phyloP scores from a whole-genome alignment of 352 stramenopile genomes.

The Phytophthora chlamydospora region DNA sequence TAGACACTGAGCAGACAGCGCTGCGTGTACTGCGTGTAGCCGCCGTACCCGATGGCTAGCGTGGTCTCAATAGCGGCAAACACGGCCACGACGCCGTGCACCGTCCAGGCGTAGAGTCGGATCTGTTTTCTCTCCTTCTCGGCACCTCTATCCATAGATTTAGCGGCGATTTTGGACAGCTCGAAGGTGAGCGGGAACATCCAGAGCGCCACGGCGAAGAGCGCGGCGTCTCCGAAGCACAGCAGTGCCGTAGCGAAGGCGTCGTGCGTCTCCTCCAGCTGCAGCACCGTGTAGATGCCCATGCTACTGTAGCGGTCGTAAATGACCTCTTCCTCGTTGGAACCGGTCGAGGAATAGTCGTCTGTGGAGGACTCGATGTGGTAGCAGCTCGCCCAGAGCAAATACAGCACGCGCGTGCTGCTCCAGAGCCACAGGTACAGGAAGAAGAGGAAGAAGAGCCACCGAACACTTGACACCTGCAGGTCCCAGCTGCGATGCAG shows the following conservation, averaged over 20 bases:
- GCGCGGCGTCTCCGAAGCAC: slow-evolving; percentile 44
- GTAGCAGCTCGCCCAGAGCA: slow-evolving; percentile 46
- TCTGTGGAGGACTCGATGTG: slow-evolving; percentile 27
- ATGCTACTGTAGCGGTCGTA: slow-evolving; percentile 50
- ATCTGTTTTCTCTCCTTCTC: slow-evolving; percentile 55
- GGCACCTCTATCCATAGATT: slow-evolving; percentile 53
- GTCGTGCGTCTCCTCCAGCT: slow-evolving; percentile 42
- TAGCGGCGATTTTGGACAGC: slow-evolving; percentile 53
- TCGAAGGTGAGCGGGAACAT: slow-evolving; percentile 59
- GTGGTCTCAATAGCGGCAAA: slow-evolving; percentile 39
- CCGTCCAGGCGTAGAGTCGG: slow-evolving; percentile 28
- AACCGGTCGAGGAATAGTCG: slow-evolving; percentile 28
- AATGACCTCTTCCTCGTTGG: slow-evolving; percentile 26
- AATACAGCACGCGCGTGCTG: slow-evolving; percentile 42
- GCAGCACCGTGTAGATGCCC: slow-evolving; percentile 48
- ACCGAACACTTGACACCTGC: slow-evolving; percentile 58
- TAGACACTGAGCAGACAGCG: slow-evolving; percentile 49
- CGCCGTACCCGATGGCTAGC: slow-evolving; percentile 37
- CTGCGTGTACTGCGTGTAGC: slow-evolving; percentile 63
- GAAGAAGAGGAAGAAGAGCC: slow-evolving; percentile 71
- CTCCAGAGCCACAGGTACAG: slow-evolving; percentile 53
- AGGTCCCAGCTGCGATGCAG: slow-evolving; percentile 55
- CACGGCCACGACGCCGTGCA: slow-evolving; percentile 36
- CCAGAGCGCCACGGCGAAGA: slow-evolving; percentile 52
- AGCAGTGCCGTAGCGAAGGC: slow-evolving; percentile 37